Evolutionary conservation across 148 eudicot genomes (phyloP).

Genomic region (Rhododendron williamsianum): DNA sequence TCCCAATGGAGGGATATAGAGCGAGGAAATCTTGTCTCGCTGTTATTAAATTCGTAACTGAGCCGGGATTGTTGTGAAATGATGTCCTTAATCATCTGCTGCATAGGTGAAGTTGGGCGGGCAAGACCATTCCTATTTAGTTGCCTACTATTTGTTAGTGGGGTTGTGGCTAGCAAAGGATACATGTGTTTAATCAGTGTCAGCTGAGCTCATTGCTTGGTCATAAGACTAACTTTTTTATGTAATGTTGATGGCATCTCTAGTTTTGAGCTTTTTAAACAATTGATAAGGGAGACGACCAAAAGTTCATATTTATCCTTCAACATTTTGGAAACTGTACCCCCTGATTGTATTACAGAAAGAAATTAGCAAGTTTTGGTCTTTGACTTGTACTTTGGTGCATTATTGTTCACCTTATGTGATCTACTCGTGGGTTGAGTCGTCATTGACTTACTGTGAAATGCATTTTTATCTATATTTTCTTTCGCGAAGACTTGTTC

Average conservation of each 20-base stretch:
- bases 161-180: neutral
- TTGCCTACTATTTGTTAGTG: neutral
- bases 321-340: neutral
- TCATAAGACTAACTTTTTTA: neutral
- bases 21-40: neutral
- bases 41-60: neutral
- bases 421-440: neutral
- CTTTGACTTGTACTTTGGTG: neutral
- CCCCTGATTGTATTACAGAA: neutral
- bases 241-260: neutral
- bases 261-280: neutral
- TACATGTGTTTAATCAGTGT: neutral
- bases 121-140: neutral
- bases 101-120: neutral
- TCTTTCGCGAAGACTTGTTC: neutral
- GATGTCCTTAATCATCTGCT: neutral
- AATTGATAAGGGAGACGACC: neutral
- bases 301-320: neutral
- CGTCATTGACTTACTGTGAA: neutral
- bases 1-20: neutral
- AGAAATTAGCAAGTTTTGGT: neutral
- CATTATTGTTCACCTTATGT: neutral
- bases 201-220: neutral
- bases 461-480: neutral
- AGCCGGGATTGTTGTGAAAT: neutral